Evolutionary conservation across 345 rosid species (phyloP).

Genomic region (Jatropha curcas): DNA sequence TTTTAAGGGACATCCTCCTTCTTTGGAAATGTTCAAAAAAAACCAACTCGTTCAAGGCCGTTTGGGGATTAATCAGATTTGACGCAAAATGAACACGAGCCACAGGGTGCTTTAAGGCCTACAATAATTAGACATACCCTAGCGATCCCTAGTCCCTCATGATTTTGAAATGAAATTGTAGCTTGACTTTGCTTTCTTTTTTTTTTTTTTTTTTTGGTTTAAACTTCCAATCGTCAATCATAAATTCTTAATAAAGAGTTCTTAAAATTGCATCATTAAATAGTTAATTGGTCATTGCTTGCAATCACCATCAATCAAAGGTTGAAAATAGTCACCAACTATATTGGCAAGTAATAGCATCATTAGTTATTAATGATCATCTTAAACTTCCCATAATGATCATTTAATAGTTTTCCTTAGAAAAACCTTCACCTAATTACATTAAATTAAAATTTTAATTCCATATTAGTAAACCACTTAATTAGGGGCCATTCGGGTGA

Average conservation of each 20-base stretch:
- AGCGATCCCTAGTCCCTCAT: not conserved
- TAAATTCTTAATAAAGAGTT: not conserved
- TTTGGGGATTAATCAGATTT: not conserved
- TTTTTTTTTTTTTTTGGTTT: not conserved
- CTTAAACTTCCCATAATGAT: slow-evolving; percentile 1
- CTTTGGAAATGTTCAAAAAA: not conserved
- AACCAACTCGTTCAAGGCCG: not conserved
- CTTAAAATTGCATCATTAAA: slow-evolving; percentile 6
- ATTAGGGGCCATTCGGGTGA: no score
- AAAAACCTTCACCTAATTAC: not conserved
- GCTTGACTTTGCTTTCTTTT: not conserved
- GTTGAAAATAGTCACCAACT: not conserved
- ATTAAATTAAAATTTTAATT: not conserved
- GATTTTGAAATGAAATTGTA: not conserved
- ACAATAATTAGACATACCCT: not conserved
- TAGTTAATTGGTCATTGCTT: slow-evolving; percentile 2
- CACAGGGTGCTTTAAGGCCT: not conserved
- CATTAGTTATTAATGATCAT: slow-evolving; percentile 11
- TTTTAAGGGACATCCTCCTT: not conserved
- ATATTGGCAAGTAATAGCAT: not conserved
- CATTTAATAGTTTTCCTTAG: not conserved
- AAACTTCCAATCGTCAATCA: not conserved
- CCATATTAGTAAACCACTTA: no score
- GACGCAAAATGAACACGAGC: not conserved
- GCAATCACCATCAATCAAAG: not conserved